A percentile compares a stretch with the other conserved stretches of the same genome.
These are phyloP conservation scores for Penicillium paradoxum DNA, from an alignment of 495 filamentous ascomycete species.

Conservation along the genomic window DNA sequence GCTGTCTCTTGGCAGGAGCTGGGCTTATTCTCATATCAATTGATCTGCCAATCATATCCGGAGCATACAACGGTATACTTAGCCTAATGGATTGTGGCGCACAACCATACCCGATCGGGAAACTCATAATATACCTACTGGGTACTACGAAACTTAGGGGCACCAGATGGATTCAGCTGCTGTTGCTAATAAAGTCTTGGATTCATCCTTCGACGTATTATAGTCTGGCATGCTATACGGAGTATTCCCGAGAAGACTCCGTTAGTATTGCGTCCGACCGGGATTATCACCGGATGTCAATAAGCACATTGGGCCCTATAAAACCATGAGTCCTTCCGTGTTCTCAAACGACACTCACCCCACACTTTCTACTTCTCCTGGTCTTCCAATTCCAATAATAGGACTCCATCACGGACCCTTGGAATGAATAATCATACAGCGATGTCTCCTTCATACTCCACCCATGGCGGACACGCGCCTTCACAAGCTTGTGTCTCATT, in stretches of 20 bases:
- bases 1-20: neutral
- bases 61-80: neutral
- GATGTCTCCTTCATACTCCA: neutral
- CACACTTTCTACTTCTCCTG: neutral
- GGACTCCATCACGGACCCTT: neutral
- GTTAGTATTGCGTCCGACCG: too few species aligned
- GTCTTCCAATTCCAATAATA: neutral
- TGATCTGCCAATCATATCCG: neutral
- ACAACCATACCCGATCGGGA: slow-evolving; percentile 3
- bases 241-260: too few species aligned
- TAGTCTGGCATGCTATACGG: too few species aligned
- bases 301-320: too few species aligned
- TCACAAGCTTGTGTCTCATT: neutral
- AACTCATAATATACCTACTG: neutral
- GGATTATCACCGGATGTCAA: too few species aligned
- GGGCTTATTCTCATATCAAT: neutral
- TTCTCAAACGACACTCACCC: too few species aligned
- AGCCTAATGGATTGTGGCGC: neutral
- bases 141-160: too few species aligned
- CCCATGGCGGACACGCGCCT: neutral
- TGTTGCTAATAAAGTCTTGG: too few species aligned
- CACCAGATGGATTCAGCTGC: too few species aligned
- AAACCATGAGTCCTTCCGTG: too few species aligned
- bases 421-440: neutral
- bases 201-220: too few species aligned